Evolutionary conservation across 352 stramenopile genomes (phyloP), one percentile per base, ranked within the genome.

Genomic region (Phytopythium montanum): DNA sequence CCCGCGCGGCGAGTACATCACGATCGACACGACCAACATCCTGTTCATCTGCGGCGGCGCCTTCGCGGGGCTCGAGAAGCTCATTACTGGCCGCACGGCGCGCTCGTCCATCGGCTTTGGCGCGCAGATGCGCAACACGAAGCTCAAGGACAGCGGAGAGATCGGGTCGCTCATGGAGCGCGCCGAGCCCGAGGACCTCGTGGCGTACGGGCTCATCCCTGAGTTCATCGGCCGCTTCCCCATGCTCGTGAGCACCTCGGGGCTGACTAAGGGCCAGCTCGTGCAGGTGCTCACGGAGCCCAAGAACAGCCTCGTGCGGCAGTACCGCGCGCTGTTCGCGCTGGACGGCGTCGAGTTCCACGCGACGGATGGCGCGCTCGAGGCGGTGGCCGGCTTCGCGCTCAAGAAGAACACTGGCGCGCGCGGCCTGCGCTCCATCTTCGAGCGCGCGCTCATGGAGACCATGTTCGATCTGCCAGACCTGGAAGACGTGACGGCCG

Each of bases 11-110:
- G 96, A 99, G 69, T 98, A 98, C 70, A 94, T 99, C 61, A 92
- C 97, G 59, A 99, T 99, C 64, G 96, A 99, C 75, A 99, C 97
- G 54, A 98, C 92, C 28, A 98, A 99, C 68, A 99, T 99, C 59
- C 73, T 99, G 42, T 99, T 99, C 73, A 99, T 99, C 66, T 98
- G 95, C 70, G 96, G 96, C 38, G 97, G 97, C 10, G 97, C 97
- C 23, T 99, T 99, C 68, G 89, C 93, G 4, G 97, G 96, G 3
- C 74, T 99, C 28, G 97, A 99, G 73, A 78, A 96, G 38, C 91
- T 99, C 51, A 90, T 99, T 2, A 94, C 95, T 31, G 74, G 87
- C n/a, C 82, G 97, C 49, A 98, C 97, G 55, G 86, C 95, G 44
- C 85, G 82, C 19, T 85, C 95, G 36, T 98, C 90, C n/a, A 99